Base-by-base conservation (phyloP, 371 early-diverging fungal species). In the Actinomucor elegans region DNA sequence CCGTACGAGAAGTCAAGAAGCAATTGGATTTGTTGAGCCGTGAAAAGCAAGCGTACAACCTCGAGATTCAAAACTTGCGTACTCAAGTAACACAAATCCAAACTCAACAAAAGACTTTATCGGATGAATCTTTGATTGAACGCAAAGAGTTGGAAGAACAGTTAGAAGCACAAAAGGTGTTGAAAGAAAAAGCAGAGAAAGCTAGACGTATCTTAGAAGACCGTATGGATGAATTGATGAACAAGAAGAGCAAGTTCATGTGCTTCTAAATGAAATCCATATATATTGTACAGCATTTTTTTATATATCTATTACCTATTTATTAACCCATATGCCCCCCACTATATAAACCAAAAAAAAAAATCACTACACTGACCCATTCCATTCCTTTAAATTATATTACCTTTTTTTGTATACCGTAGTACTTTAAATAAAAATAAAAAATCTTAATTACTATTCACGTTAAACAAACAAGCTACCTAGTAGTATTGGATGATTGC, bases 111-210 rank as follows among this genome's bases (percentile, higher is more conserved):
- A 53, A 56, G 23, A 21, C 29, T 8, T 29, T 48, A 11, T 45
- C 53, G 0, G 59, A 56, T 2, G 54, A 63, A 45, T 52, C 55
- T 2, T 31, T 42, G 5, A 42, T 54, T 20, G 64, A 66, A 27
- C 55, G 64, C 14, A 61, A 61, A 23, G 43, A 57, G 1, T 28
- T 78, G 7, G 67, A 69, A 47, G 49, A 66, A 23, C 50, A 67
- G 27, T 42, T 78, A 9, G 70, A 70, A 28, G 47, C 55, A 12
- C 71, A 73, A 43, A 63, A 61, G 18, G 18, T 42, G 17, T 55
- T 68, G n/a, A 78, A 78, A 31, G 78, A 78, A 40, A 75, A 70
- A 33, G 78, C 78, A 7, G 78, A 78, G 50, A 72, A 73, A 26
- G 78, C 78, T 8, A 63, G 75, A 49, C 48, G 52, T 18, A 75